Evolutionary conservation across 495 filamentous ascomycete species (phyloP), one percentile per base, ranked within the genome.

Genomic region (Astrothelium subdiscretum): DNA sequence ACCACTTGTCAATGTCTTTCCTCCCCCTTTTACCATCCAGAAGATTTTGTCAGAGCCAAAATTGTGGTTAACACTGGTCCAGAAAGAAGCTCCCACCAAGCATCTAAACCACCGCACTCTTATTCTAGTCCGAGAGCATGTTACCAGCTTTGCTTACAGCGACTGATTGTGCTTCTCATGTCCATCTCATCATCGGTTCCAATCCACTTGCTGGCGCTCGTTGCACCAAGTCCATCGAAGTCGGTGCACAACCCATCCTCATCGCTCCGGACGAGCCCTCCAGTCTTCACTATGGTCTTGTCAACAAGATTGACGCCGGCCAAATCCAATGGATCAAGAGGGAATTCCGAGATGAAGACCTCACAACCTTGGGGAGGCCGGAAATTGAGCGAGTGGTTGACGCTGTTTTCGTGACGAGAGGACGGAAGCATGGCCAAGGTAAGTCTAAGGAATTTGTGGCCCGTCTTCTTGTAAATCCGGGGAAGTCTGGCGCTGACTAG

Each of bases 161-260:
- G 10, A 78, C 86, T 62, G 85, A 96, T 69, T 87, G 81, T 52
- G 80, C 83, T 0, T 81, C 79, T 1, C 91, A 96, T 66, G 75
- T 92, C 58, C 94, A 97, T 73, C 77, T 98, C 42, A 85, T 98
- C 54, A 69, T 97, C 58, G 94, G 95, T 35, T 83, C 87, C 32
- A 92, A 89, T 72, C 85, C 94, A 51, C 79, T 98, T 32, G 95
- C 95, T 32, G 86, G 88, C 44, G 83, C 90, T 15, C 83, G 94
- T 59, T 91, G 88, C 70, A 73, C 82, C 22, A 90, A 88, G 66
- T 94, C 90, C 18, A 70, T 96, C 20, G 84, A 89, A 62, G 86
- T 87, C n/a, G 94, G 92, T 72, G 94, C 95, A 65, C 85, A 79
- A 63, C 90, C 95, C 0, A 85, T 90, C 32, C 74, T 97, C n/a